phyloP scores from a whole-genome alignment of 108 stramenopile genomes.

The Nitzschia palea region DNA sequence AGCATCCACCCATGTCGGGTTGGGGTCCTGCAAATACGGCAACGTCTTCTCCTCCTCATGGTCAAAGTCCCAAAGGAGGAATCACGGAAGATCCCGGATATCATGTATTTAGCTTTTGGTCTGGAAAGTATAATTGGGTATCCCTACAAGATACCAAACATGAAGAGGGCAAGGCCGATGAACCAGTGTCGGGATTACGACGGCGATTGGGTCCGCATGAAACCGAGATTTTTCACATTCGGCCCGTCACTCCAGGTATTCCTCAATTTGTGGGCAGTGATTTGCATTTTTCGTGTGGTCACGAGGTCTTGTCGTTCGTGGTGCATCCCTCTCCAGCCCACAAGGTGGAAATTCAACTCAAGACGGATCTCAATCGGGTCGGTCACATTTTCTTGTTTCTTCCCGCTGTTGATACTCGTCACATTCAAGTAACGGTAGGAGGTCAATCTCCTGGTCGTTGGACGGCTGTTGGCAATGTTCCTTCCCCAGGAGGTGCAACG shows the following conservation, averaged over 20 bases:
- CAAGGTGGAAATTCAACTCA: conserved; percentile 44
- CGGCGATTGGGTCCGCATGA: conserved; percentile 69
- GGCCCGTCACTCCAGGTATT: conserved; percentile 63
- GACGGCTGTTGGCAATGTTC: conserved; percentile 59
- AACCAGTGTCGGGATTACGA: conserved; percentile 48
- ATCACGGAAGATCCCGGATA: conserved; percentile 44
- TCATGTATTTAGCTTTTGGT: conserved; percentile 89
- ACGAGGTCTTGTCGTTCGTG: conserved; percentile 73
- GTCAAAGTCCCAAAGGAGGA: not conserved
- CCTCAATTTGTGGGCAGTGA: conserved; percentile 90
- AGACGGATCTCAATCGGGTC: conserved; percentile 54
- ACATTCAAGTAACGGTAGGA: conserved; percentile 43
- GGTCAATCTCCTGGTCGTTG: conserved; percentile 47
- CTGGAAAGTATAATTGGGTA: conserved; percentile 75
- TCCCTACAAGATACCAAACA: conserved; percentile 22
- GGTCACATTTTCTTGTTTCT: conserved; percentile 71
- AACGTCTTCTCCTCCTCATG: not conserved
- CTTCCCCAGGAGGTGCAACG: conserved; percentile 21
- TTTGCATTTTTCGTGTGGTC: conserved; percentile 90
- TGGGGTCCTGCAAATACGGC: conserved; percentile 22
- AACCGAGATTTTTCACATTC: conserved; percentile 85
- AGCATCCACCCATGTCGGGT: conserved; percentile 39
- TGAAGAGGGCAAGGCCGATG: conserved; percentile 1
- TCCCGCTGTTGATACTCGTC: conserved; percentile 40
- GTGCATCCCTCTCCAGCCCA: not conserved